Conservation (phyloP, 2,329 filamentous ascomycete genomes). For the Phialophora verrucosa region DNA sequence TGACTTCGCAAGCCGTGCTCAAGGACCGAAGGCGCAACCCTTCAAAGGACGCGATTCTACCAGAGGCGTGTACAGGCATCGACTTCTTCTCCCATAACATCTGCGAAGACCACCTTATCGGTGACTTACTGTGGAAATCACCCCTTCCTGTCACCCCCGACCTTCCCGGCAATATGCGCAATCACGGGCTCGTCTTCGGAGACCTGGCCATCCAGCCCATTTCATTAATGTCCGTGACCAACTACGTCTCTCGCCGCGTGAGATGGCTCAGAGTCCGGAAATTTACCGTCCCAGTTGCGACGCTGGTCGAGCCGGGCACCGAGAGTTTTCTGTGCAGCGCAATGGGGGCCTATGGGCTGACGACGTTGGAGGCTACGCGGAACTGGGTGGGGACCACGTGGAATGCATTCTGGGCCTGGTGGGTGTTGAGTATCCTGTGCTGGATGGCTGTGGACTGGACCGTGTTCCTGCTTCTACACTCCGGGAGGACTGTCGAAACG, state of each 20-base stretch:
- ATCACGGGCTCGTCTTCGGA: conserved; percentile 82
- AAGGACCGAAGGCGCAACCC: background rate
- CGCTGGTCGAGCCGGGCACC: conserved; percentile 88
- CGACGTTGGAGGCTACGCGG: conserved; percentile 63
- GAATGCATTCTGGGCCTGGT: conserved; percentile 68
- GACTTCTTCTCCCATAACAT: conserved; percentile 96
- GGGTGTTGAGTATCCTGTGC: conserved; percentile 65
- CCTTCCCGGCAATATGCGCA: conserved; percentile 54
- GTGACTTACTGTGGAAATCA: conserved; percentile 86
- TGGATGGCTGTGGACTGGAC: conserved; percentile 81
- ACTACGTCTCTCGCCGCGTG: conserved; percentile 80
- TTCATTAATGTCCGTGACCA: conserved; percentile 74
- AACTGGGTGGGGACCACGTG: conserved; percentile 69
- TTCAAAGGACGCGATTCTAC: conserved; percentile 48
- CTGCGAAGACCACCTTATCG: conserved; percentile 96
- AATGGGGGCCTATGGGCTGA: conserved; percentile 79
- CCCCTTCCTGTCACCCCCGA: conserved; percentile 55
- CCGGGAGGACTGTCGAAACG: conserved; percentile 68
- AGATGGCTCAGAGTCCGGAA: conserved; percentile 94
- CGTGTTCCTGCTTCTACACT: conserved; percentile 76
- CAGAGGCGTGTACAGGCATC: conserved; percentile 61
- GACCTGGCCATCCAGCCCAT: conserved; percentile 92
- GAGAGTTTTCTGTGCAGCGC: conserved; percentile 84
- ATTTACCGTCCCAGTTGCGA: conserved; percentile 88
- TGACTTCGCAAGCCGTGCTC: conserved; percentile 53